These are phyloP conservation scores for Prunus armeniaca DNA, from an alignment of 306 rosid species.

Conservation along the genomic window DNA sequence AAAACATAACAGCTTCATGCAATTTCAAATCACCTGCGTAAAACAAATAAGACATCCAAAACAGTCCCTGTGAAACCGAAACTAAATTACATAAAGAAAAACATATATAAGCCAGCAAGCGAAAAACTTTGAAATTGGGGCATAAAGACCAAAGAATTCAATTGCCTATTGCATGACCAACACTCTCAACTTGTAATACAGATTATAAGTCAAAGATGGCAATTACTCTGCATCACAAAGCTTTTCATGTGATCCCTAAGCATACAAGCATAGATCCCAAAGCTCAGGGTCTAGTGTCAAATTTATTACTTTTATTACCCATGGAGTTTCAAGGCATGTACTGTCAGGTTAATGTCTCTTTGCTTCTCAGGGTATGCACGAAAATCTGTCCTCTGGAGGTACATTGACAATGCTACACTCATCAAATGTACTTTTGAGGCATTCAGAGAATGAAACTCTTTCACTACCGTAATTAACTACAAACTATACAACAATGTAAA, in stretches of 20 bases:
- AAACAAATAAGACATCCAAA: not conserved
- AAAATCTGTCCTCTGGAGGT: not conserved
- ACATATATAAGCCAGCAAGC: not conserved
- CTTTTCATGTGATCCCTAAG: not conserved
- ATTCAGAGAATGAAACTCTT: not conserved
- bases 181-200: not conserved
- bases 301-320: not conserved
- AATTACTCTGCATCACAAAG: not conserved
- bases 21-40: constrained; percentile 2
- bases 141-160: not conserved
- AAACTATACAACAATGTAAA: not conserved
- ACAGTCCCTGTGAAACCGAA: not conserved
- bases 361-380: not conserved
- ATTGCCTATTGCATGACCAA: not conserved
- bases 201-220: not conserved
- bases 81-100: not conserved
- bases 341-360: not conserved
- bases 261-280: not conserved
- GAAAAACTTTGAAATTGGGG: not conserved
- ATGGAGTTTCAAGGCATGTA: not conserved
- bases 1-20: constrained; percentile 10
- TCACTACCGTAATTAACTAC: not conserved
- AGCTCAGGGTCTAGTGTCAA: not conserved
- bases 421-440: not conserved
- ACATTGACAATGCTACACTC: not conserved